Evolutionary conservation across 2,329 filamentous ascomycete genomes (phyloP).

Genomic region (Ascochyta viciae-villosae): DNA sequence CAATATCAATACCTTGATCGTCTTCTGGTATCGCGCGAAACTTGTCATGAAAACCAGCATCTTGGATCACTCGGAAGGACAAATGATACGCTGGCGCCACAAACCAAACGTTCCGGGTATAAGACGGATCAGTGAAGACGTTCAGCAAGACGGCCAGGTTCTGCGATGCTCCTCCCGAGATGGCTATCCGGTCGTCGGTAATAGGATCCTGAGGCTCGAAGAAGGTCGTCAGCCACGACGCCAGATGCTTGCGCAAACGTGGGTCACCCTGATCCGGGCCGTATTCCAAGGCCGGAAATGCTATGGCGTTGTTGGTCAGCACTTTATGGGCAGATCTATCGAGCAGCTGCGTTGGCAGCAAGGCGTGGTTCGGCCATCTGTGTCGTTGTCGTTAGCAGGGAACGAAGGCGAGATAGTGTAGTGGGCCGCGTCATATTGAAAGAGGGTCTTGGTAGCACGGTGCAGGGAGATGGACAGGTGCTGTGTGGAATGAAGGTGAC

Average conservation of each 20-base stretch:
- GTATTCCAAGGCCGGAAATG: conserved; percentile 74
- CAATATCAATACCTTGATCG: conserved; percentile 76
- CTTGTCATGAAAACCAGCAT: conserved; percentile 73
- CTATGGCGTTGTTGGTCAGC: conserved; percentile 66
- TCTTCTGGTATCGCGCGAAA: conserved; percentile 78
- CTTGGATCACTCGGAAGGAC: conserved; percentile 84
- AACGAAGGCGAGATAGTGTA: conserved; percentile 17
- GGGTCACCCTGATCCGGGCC: conserved; percentile 73
- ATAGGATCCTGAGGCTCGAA: conserved; percentile 61
- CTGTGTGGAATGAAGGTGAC: conserved; percentile 26
- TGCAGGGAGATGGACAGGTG: conserved; percentile 7
- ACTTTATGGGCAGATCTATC: conserved; percentile 66
- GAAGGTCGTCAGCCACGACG: conserved; percentile 71
- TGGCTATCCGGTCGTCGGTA: conserved; percentile 69
- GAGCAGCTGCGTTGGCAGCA: conserved; percentile 72
- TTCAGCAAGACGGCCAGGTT: conserved; percentile 78
- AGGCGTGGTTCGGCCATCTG: conserved; percentile 70
- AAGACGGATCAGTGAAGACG: conserved; percentile 79
- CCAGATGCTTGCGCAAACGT: conserved; percentile 67
- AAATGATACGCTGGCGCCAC: conserved; percentile 84
- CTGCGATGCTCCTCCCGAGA: conserved; percentile 86
- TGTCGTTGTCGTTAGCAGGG: conserved; percentile 34
- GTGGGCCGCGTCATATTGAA: conserved; percentile 26
- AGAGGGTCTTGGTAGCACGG: conserved; percentile 12
- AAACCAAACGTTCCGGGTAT: conserved; percentile 80